Evolutionary conservation across 306 rosid genomes (phyloP).

Genomic region (Cicer yamashitae): DNA sequence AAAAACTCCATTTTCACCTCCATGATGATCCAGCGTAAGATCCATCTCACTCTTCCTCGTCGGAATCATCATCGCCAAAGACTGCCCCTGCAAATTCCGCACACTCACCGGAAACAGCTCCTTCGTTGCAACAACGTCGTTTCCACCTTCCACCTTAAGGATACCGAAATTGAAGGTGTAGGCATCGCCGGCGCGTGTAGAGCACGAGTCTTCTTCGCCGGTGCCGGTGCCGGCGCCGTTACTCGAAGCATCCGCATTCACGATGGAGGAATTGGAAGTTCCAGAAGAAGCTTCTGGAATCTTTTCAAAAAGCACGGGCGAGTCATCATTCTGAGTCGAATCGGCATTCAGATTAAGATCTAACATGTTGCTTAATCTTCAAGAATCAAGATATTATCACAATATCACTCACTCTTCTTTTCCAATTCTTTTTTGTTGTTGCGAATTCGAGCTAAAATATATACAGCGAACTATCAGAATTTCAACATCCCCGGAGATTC

Average conservation of each 20-base stretch:
- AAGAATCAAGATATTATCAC: conserved; percentile 31
- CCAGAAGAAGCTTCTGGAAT: conserved; percentile 75
- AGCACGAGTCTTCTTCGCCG: conserved; percentile 84
- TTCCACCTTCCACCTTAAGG: conserved; percentile 63
- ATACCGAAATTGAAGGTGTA: conserved; percentile 82
- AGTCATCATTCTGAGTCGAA: conserved; percentile 58
- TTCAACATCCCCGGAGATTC: conserved; percentile 44
- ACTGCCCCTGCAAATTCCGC: conserved; percentile 57
- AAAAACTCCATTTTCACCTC: conserved; percentile 52
- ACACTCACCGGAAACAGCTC: conserved; percentile 71
- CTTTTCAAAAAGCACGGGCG: conserved; percentile 51
- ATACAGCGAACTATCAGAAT: conserved; percentile 31
- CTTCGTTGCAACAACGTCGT: conserved; percentile 55
- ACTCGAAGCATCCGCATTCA: conserved; percentile 93
- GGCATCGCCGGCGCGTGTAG: conserved; percentile 72
- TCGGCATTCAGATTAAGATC: conserved; percentile 84
- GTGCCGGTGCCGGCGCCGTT: conserved; percentile 62
- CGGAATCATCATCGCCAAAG: conserved; percentile 54
- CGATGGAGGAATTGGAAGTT: conserved; percentile 91
- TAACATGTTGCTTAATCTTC: conserved; percentile 60
- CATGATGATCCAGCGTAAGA: conserved; percentile 63
- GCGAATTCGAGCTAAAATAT: conserved; percentile 9
- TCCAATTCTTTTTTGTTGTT: background rate
- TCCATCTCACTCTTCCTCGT: conserved; percentile 68
- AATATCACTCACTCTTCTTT: conserved; percentile 16